Conservation (phyloP, 768 basidiomycete genomes). For the Trametes gibbosa region DNA sequence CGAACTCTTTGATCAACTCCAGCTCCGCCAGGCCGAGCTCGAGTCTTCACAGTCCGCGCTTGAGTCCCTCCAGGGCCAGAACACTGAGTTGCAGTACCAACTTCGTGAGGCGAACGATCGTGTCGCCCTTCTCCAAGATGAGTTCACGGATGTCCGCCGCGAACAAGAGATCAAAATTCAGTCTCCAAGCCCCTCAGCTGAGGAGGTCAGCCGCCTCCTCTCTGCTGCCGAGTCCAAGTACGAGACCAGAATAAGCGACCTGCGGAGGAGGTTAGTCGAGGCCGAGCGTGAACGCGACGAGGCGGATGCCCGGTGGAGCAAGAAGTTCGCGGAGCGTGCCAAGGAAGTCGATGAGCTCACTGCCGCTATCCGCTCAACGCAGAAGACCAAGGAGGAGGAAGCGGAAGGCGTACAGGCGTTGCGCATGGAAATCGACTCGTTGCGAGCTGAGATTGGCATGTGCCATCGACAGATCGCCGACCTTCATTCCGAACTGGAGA, state of each 20-base stretch:
- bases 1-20: conserved; percentile 79
- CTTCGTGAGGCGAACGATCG: conserved; percentile 79
- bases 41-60: conserved; percentile 79
- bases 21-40: conserved; percentile 84
- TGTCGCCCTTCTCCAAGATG: conserved; percentile 65
- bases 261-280: conserved; percentile 57
- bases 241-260: conserved; percentile 70
- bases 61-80: conserved; percentile 73
- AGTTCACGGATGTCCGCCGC: conserved; percentile 59
- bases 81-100: conserved; percentile 84
- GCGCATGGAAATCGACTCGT: conserved; percentile 52
- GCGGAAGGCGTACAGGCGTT: conserved; percentile 49
- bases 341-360: conserved; percentile 76
- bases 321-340: conserved; percentile 74
- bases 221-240: conserved; percentile 74
- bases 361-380: conserved; percentile 51
- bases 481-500: conserved; percentile 47
- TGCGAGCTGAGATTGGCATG: conserved; percentile 46
- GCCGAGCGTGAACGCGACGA: conserved; percentile 85
- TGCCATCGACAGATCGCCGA: conserved; percentile 56
- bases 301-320: conserved; percentile 86
- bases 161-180: conserved; percentile 49
- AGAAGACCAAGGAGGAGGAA: conserved; percentile 58
- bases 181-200: conserved; percentile 48
- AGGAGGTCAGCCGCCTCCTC: conserved; percentile 71